Evolutionary conservation across 352 stramenopile species (phyloP).

Genomic region (Aphanomyces stellatus): DNA sequence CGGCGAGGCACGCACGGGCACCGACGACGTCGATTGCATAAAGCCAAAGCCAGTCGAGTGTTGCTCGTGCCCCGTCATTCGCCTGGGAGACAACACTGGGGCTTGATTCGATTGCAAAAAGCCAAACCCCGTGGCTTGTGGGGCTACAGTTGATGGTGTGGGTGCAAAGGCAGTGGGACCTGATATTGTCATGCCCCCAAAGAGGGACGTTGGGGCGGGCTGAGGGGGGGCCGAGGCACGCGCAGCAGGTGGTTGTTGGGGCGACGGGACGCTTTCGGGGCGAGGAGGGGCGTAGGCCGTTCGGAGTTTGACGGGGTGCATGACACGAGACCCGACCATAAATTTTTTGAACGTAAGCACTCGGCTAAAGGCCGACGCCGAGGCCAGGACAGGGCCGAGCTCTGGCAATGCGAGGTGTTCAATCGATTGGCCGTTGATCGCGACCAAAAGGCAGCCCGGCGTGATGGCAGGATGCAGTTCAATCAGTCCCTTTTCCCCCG

Average conservation of each 20-base stretch:
- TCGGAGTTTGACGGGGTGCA: conserved; percentile 60
- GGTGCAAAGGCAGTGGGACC: conserved; percentile 10
- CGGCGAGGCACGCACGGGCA: no score
- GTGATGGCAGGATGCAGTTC: conserved; percentile 74
- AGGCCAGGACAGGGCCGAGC: conserved; percentile 57
- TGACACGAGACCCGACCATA: conserved; percentile 57
- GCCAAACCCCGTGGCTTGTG: conserved; percentile 17
- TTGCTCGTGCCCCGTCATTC: conserved; percentile 17
- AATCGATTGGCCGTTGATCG: conserved; percentile 66
- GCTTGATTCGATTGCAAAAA: conserved; percentile 25
- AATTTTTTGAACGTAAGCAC: conserved; percentile 82
- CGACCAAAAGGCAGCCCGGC: conserved; percentile 64
- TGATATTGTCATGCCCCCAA: no score
- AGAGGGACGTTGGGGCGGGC: no score
- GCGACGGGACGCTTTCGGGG: conserved; percentile 14
- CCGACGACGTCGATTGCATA: background rate
- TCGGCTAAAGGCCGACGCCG: conserved; percentile 42
- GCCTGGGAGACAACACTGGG: conserved; percentile 24
- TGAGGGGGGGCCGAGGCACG: background rate
- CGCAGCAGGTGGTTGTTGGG: conserved; percentile 16
- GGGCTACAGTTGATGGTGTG: background rate
- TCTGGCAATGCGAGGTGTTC: conserved; percentile 63
- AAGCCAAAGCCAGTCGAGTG: conserved; percentile 11
- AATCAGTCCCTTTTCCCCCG: conserved; percentile 58
- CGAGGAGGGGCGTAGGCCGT: conserved; percentile 59